Conservation (phyloP, 148 eudicot genomes). For the Rheum nobile region DNA sequence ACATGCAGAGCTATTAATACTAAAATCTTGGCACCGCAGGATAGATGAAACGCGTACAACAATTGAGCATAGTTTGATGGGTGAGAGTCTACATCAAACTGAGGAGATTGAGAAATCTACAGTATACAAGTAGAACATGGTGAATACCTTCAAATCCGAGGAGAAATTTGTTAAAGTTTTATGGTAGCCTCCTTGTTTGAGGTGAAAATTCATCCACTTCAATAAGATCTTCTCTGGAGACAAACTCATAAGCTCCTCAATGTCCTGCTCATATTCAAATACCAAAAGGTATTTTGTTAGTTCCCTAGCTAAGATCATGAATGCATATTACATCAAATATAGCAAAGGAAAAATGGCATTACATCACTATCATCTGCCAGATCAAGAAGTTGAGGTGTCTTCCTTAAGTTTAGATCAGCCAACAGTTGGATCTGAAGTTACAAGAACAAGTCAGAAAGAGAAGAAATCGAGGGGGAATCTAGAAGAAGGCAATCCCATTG, state of each 20-base stretch:
- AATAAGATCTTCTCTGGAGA: conserved; percentile 88
- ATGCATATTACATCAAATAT: not conserved
- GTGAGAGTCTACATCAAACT: no score
- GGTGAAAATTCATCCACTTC: conserved; percentile 98
- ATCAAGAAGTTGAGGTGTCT: conserved; percentile 11
- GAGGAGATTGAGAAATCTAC: no score
- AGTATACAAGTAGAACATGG: not conserved
- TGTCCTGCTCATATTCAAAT: conserved; percentile 41
- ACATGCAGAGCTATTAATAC: conserved; percentile 5
- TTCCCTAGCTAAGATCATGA: not conserved
- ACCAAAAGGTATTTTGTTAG: not conserved
- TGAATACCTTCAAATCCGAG: conserved; percentile 76
- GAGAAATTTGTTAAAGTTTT: conserved; percentile 72
- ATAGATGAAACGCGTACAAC: not conserved
- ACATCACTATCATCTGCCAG: conserved; percentile 10
- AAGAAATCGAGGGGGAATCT: not conserved
- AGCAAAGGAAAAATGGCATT: not conserved
- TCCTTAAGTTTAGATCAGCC: conserved; percentile 10
- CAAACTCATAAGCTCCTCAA: conserved; percentile 83
- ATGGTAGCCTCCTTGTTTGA: conserved; percentile 77
- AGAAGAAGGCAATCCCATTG: not conserved
- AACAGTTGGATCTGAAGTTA: conserved; percentile 8
- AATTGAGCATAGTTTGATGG: not conserved
- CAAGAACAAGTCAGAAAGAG: not conserved
- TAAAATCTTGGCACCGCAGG: not conserved